Base-by-base conservation (phyloP, 2,329 filamentous ascomycete species). In the Curvularia verruculosa region DNA sequence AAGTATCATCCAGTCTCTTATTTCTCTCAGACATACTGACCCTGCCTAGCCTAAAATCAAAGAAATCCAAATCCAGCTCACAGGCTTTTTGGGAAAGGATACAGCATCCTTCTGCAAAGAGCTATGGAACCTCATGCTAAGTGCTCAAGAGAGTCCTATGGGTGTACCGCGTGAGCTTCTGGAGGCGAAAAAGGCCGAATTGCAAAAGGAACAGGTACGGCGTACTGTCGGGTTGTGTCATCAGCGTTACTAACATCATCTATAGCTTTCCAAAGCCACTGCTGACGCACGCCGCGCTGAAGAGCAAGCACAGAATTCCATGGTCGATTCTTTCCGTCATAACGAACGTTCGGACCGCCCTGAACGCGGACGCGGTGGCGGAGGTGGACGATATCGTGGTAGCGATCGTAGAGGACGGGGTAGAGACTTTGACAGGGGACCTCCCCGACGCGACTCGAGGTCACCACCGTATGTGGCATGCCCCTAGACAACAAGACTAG, bases 161-260 rank as follows among this genome's bases (percentile, higher is more conserved):
- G 95, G 95, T 52, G 92, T 99, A 12, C 94, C 95, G 0, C 94
- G 96, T 76, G 93, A 97, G 77, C 83, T 99, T 40, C 80, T 99
- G 2, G 95, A 99, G 75, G 93, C 94, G 0, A 99, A 99, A 82
- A 99, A 98, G 79, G 80, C 91, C 43, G 95, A 99, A 77, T 82
- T 99, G 46, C 91, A 95, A 60, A 92, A 97, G 77, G 92, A 97
- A 78, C 96, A 96, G 88, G 94, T 96, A 75, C 31, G 73, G 54
- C 24, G 29, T 18, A 12, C 18, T 26, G 37, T 37, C 5, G 18
- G 10, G 26, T 18, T 37, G 29, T 34, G 8, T 13, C 37, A 31
- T n/a, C 23, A 24, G 23, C 48, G 49, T 37, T 40, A 56, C 72
- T 75, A 68, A 68, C 54, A 28, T n/a, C 29, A 15, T 37, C 18